phyloP scores from a whole-genome alignment of 129 eudicot genomes.

The Deinandra increscens region DNA sequence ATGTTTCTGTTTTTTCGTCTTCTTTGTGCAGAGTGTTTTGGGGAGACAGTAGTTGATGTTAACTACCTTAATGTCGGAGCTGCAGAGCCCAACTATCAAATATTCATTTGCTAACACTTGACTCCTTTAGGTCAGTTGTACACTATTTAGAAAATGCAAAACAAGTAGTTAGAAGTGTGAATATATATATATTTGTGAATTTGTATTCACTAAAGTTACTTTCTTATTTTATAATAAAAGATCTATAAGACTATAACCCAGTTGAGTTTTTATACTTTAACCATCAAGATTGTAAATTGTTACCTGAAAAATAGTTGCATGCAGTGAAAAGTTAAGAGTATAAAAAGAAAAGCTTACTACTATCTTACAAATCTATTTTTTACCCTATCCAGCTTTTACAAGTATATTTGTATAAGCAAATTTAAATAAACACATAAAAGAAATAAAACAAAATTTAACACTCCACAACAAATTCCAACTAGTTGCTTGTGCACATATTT shows the following conservation, averaged over 20 bases:
- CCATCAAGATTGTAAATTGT: no score
- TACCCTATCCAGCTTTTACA: no score
- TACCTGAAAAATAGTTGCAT: no score
- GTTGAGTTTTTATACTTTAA: no score
- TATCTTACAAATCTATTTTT: no score
- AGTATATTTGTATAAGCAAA: background rate
- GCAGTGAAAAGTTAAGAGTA: no score
- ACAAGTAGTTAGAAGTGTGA: background rate
- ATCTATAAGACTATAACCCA: no score
- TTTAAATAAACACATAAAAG: constrained; percentile 6
- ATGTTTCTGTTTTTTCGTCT: background rate
- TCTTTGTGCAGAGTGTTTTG: constrained; percentile 71
- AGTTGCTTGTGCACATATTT: constrained; percentile 6
- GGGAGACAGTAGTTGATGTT: constrained; percentile 76
- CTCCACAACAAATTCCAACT: background rate
- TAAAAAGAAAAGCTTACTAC: no score
- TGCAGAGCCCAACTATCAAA: constrained; percentile 47
- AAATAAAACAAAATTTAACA: background rate
- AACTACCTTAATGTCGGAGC: constrained; percentile 78
- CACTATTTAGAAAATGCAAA: background rate
- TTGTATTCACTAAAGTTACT: no score
- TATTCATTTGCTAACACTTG: constrained; percentile 69
- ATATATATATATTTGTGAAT: no score
- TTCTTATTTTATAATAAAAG: no score
- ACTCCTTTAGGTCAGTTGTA: constrained; percentile 21